Evolutionary conservation across 2,329 filamentous ascomycete genomes (phyloP), one percentile per base, ranked within the genome.

Genomic region (Endothia cerciana): DNA sequence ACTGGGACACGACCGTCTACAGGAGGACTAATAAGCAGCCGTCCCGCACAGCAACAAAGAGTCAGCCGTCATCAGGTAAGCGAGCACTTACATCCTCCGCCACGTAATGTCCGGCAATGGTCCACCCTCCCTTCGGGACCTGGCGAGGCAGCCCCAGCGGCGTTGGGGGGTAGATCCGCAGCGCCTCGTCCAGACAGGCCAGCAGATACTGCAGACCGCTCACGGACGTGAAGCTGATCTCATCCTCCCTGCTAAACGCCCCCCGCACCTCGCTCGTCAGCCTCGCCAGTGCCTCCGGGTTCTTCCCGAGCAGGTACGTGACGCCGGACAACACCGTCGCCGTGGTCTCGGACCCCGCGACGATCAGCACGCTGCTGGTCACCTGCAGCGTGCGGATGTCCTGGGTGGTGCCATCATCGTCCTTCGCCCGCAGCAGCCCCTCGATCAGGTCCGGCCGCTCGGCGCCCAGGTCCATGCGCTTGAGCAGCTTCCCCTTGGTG

Each of bases 101-200:
- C 22, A 70, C 66, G 28, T 33, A 51, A 33, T 63, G 28, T 30
- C 66, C 66, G 17, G 64, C 63, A 53, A 68, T 66, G 11, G 15
- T 66, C 19, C 53, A 53, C 1, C 68, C 68, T 7, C 67, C 65
- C 15, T 63, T 65, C 8, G 59, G 59, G 25, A 58, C 53, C 62
- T 61, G 17, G 13, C 68, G 66, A 19, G 56, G 61, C 45, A 69
- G 28, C 4, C 66, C 66, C 10, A 63, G 43, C n/a, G 68, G 66
- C 53, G 62, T 56, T 3, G 68, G 68, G n/a, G 79, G 76, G 58
- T 78, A 80, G 49, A 79, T 69, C 15, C 79, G 73, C 33, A 81
- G 66, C 6, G 71, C 72, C 70, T 81, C 79, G 8, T 79, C 72
- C 25, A 80, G 67, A 60, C 71, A 73, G 10, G 78, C 78, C 15